phyloP scores from a whole-genome alignment of 805 yeast genomes.

The Schizosaccharomyces lindneri region DNA sequence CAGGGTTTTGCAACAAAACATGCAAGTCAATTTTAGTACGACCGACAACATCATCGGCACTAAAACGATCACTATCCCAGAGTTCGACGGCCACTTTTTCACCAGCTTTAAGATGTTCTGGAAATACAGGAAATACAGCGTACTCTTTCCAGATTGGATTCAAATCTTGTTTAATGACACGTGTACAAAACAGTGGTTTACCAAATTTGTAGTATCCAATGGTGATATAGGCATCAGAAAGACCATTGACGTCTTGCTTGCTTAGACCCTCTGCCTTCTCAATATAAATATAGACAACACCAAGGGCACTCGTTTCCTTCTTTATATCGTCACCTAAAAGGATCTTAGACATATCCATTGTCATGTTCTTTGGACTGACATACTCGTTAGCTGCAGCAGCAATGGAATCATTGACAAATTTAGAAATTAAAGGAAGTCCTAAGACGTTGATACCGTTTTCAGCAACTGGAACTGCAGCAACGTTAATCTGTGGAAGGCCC shows the following conservation, averaged over 20 bases:
- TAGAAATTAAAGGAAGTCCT: neutral
- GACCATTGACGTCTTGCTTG: neutral
- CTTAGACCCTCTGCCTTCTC: neutral
- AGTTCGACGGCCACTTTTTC: neutral
- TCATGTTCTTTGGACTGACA: conserved; percentile 1
- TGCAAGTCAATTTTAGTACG: neutral
- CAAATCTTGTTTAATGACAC: neutral
- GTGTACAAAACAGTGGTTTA: conserved; percentile 1
- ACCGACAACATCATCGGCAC: conserved; percentile 2
- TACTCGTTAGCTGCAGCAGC: conserved; percentile 1
- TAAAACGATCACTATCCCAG: conserved; percentile 3
- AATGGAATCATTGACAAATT: neutral
- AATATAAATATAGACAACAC: neutral
- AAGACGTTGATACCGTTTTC: neutral
- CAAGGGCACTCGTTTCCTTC: conserved; percentile 1
- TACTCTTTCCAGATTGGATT: neutral
- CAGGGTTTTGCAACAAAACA: neutral
- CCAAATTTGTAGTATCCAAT: neutral
- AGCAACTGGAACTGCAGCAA: conserved; percentile 1
- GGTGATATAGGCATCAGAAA: conserved; percentile 2
- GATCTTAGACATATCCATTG: neutral
- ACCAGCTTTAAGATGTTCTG: conserved; percentile 3
- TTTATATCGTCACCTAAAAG: conserved; percentile 1
- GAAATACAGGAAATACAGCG: neutral
- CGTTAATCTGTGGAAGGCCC: conserved; percentile 1